Conservation (phyloP, 768 basidiomycete genomes). For the Serendipita sp. region DNA sequence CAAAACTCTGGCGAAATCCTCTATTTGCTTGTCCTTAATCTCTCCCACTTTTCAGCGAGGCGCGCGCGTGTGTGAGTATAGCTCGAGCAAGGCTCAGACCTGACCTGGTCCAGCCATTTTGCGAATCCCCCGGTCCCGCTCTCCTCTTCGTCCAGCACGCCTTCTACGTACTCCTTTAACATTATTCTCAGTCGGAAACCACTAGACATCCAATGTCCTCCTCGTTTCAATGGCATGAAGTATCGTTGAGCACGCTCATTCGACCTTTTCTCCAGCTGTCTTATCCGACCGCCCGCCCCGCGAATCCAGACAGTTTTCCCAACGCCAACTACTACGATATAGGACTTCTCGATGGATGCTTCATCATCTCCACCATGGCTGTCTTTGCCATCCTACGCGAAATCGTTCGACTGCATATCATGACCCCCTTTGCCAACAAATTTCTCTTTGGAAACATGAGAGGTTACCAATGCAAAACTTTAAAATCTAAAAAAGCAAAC, state of each 20-base stretch:
- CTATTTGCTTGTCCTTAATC: too few species aligned
- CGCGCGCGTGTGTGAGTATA: too few species aligned
- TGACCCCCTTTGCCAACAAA: slow-evolving; percentile 55
- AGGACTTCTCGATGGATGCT: slow-evolving; percentile 61
- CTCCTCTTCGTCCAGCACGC: background rate
- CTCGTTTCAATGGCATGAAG: too few species aligned
- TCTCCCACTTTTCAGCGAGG: too few species aligned
- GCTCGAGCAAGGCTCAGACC: too few species aligned
- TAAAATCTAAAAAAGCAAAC: background rate
- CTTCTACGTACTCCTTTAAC: background rate
- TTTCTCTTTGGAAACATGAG: background rate
- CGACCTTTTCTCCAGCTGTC: slow-evolving; percentile 58
- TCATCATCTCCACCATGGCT: slow-evolving; percentile 67
- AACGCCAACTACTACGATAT: slow-evolving; percentile 51
- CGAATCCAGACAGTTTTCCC: slow-evolving; percentile 52
- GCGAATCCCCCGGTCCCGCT: too few species aligned
- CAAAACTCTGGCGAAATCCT: too few species aligned
- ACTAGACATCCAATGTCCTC: background rate
- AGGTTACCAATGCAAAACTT: background rate
- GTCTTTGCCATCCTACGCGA: slow-evolving; percentile 82
- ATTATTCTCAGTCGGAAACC: background rate
- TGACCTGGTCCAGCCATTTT: too few species aligned
- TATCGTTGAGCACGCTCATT: slow-evolving; percentile 1
- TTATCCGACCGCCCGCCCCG: slow-evolving; percentile 42
- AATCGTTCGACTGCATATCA: slow-evolving; percentile 48